These are phyloP conservation scores for Aquilaria agallochum DNA, from an alignment of 441 rosid species.

Conservation along the genomic window DNA sequence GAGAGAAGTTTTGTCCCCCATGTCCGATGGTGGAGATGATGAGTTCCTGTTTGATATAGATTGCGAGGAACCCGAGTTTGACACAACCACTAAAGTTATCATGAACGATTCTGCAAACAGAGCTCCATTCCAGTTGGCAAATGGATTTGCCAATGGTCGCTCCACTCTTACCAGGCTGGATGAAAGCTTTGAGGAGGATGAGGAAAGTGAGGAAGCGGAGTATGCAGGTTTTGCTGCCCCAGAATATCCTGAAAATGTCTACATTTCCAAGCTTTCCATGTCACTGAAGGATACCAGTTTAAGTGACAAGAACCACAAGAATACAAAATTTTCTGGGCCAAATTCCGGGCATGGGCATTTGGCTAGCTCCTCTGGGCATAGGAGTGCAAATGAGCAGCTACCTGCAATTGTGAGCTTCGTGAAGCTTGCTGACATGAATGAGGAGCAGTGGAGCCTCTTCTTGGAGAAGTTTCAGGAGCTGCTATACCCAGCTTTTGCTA, in stretches of 20 bases:
- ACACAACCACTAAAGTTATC: constrained; percentile 35
- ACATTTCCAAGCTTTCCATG: constrained; percentile 66
- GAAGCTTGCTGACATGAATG: constrained; percentile 77
- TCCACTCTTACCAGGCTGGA: constrained; percentile 64
- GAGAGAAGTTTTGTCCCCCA: constrained; percentile 25
- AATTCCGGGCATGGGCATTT: constrained; percentile 44
- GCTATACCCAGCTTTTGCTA: constrained; percentile 61
- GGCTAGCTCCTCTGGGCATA: constrained; percentile 59
- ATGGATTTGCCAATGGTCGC: constrained; percentile 40
- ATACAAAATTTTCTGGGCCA: constrained; percentile 32
- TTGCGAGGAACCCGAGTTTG: constrained; percentile 46
- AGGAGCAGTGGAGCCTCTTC: constrained; percentile 75
- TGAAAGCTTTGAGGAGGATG: constrained; percentile 73
- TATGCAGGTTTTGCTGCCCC: constrained; percentile 24
- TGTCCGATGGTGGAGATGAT: constrained; percentile 35
- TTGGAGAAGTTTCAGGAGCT: constrained; percentile 69
- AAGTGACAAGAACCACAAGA: constrained; percentile 38
- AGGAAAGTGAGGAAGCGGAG: constrained; percentile 43
- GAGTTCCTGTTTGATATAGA: constrained; percentile 52
- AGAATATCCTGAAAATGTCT: constrained; percentile 24
- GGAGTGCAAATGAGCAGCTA: constrained; percentile 88
- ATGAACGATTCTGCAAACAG: constrained; percentile 39
- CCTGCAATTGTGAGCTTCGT: constrained; percentile 75
- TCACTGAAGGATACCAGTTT: constrained; percentile 60
- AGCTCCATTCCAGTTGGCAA: constrained; percentile 35